phyloP scores from a whole-genome alignment of 2,329 filamentous ascomycete genomes.

The Thyridium curvatum region DNA sequence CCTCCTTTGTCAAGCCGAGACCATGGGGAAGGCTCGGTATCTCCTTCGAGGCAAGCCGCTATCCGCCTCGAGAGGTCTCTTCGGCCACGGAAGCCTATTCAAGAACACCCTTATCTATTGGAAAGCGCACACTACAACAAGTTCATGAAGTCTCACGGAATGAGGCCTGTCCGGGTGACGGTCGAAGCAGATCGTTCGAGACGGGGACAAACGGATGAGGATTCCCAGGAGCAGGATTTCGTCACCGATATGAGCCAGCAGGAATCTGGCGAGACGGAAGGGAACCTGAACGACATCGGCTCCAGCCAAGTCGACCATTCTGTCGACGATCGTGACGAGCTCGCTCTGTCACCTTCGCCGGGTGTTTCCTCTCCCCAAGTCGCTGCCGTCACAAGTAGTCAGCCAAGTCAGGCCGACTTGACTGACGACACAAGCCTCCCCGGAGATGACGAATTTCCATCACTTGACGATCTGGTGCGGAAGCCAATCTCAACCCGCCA shows the following conservation, averaged over 20 bases:
- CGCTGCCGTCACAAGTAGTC: constrained; percentile 17
- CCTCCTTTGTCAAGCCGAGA: no score
- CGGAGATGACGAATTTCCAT: constrained; percentile 23
- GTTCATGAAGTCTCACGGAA: constrained; percentile 45
- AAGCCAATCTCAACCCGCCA: background rate
- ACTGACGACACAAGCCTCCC: constrained; percentile 23
- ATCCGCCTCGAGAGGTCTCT: constrained; percentile 40
- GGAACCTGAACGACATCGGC: constrained; percentile 2
- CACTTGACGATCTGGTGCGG: constrained; percentile 12
- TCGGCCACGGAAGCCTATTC: constrained; percentile 54
- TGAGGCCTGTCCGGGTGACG: constrained; percentile 43
- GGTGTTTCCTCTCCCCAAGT: constrained; percentile 16
- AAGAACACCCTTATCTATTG: constrained; percentile 52
- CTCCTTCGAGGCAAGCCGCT: constrained; percentile 12
- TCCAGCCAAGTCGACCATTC: constrained; percentile 9
- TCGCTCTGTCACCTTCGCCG: constrained; percentile 19
- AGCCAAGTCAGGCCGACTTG: constrained; percentile 14
- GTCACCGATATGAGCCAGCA: constrained; percentile 42
- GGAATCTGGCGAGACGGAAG: constrained; percentile 13
- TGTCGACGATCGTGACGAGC: constrained; percentile 13
- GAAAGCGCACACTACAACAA: constrained; percentile 50
- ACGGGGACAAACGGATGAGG: constrained; percentile 21
- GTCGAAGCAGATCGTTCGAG: constrained; percentile 16
- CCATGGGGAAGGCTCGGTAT: background rate
- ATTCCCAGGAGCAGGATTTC: constrained; percentile 44